Base-by-base conservation (phyloP, 768 basidiomycete genomes). In the Mycena galopus region DNA sequence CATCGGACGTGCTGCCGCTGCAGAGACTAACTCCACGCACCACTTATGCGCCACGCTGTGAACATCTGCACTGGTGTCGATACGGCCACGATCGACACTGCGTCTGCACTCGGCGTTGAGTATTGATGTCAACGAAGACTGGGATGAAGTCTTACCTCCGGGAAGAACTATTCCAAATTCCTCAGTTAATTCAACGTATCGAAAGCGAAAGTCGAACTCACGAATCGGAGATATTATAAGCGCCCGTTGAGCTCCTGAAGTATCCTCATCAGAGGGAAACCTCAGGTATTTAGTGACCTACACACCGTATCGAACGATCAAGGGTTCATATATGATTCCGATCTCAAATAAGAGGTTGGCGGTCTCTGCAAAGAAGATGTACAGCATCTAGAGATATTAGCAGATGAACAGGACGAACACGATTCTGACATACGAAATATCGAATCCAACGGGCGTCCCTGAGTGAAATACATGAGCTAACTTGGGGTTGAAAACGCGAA, bases 31-130 rank as follows among this genome's bases (percentile, higher is more conserved):
- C 11, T 11, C 4, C 17, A 19, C 67, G 3, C 14, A 70, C 73
- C 62, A n/a, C 69, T 71, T 12, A 74, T 74, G 14, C 73, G 53
- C 73, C 73, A 74, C 17, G 73, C 73, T 1, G 73, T 74, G 50
- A 74, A 74, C 8, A 74, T 8, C 47, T 74, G 73, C 4, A 74
- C 67, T 11, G 73, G 73, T 9, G 73, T 74, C 4, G 73, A 74
- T 2, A 60, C 65, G 12, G 61, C 32, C 27, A 70, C 69, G 25
- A 70, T 64, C 33, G 69, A 64, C 19, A 70, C 32, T 21, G 69
- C 62, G 39, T 64, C 69, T 70, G 35, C 11, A 47, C 0, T n/a
- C 12, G 33, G 42, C 5, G 57, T 59, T 35, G 44, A 56, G 42
- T 55, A n/a, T 60, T 17, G 2, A 30, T 5, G 3, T 25, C 19